Evolutionary conservation across 2,329 filamentous ascomycete genomes (phyloP), one percentile per base, ranked within the genome.

Genomic region (Botryotinia convoluta): DNA sequence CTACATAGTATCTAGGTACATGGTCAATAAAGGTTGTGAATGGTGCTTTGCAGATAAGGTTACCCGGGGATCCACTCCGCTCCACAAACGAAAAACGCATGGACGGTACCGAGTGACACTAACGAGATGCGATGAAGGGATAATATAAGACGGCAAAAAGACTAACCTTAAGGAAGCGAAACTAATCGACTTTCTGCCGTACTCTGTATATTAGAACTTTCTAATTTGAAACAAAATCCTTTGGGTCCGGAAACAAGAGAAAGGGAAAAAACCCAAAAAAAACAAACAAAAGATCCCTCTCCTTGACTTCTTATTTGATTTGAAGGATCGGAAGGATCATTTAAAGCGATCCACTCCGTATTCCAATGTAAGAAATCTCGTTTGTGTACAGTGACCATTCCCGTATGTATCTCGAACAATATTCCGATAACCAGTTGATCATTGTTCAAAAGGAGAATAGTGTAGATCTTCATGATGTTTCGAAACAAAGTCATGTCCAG

Each of bases 121-220:
- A 54, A 26, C 32, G 14, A 67, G 64, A 68, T 68, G 35, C 6
- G 64, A 68, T 68, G 64, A 39, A 68, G 35, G 45, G 64, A 68
- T 57, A 57, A 57, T 29, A 65, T 48, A 29, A 44, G 42, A 45
- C 42, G 42, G 18, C 29, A 65, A 12, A 29, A 9, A 22, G 18
- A 12, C 32, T 39, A 54, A 54, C 16, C 22, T 42, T 7, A 14
- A 48, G 14, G 42, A 48, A 48, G 62, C n/a, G 29, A 54, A 68
- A n/a, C 18, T 20, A 57, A n/a, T 35, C 35, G 14, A 26, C 26
- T 37, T 39, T 7, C 26, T 18, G 39, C 26, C 29, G 4, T 18
- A 57, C n/a, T 57, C n/a, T 44, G 16, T n/a, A 45, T n/a, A 51
- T n/a, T 18, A 51, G 26, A 67, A 22, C 63, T n/a, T 37, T 37